Base-by-base conservation (phyloP, 495 filamentous ascomycete species). In the Neurospora intermedia region DNA sequence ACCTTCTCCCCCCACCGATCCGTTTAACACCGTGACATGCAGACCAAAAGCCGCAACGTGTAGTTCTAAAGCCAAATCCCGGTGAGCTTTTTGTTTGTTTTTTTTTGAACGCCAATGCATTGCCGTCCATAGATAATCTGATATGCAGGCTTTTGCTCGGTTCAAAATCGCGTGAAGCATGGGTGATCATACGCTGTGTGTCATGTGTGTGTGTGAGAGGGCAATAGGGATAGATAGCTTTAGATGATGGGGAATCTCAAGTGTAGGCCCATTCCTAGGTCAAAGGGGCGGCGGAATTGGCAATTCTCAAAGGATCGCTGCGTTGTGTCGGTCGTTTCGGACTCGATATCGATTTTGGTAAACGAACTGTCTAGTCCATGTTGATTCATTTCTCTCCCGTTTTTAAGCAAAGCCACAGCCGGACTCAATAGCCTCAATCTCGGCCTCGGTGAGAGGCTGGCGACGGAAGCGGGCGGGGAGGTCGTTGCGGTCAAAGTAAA, bases 381-480 rank as follows among this genome's bases (percentile, higher is more conserved):
- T 74, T n/a, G 31, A 10, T 23, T 7, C n/a, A n/a, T n/a, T 7
- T 18, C 18, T 18, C 31, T 72, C 13, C n/a, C 41, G 41, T 73
- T 82, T 73, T 82, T 76, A 85, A 40, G 81, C 80, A 72, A 81
- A 80, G 69, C 81, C 96, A 71, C 96, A 96, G 39, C 94, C 96
- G 40, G 91, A 92, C 88, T 98, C 94, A 72, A 99, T 87, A 42
- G 94, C 94, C 80, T 98, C 96, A 73, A 99, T 99, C 87, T 99
- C 96, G 62, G 89, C 90, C 76, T 89, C 79, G 38, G 85, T 90
- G 81, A 93, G 90, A 20, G 89, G 86, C 16, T 87, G 84, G 71
- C 95, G 87, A 77, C 91, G 89, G 85, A 97, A 99, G 74, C 94
- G 88, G 71, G 83, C 75, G 38, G 96, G 96, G 15, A 99, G 89